Evolutionary conservation across 345 rosid genomes (phyloP).

Genomic region (Hypericum perforatum): DNA sequence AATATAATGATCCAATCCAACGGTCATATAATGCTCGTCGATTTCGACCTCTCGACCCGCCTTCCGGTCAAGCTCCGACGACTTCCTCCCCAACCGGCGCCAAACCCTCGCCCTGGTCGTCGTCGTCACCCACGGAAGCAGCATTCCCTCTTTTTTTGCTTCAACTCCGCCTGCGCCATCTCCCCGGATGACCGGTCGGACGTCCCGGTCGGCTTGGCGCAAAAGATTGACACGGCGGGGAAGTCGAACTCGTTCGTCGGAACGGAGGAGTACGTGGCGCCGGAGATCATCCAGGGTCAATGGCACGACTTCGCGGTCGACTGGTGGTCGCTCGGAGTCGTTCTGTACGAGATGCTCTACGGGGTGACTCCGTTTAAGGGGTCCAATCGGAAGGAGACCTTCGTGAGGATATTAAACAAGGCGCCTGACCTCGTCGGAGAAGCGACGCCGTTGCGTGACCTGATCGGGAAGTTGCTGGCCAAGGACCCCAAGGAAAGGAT

Average conservation of each 20-base stretch:
- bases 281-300: constrained; percentile 38
- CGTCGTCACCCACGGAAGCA: neutral
- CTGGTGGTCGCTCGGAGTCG: constrained; percentile 87
- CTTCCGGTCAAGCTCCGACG: too few relatives aligned
- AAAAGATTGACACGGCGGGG: neutral
- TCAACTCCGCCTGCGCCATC: neutral
- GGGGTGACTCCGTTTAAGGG: constrained; percentile 79
- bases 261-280: constrained; percentile 3
- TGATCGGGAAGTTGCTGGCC: constrained; percentile 45
- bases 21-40: too few relatives aligned
- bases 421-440: constrained; percentile 56
- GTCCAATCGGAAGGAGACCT: constrained; percentile 57
- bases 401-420: constrained; percentile 42
- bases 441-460: constrained; percentile 55
- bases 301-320: constrained; percentile 89
- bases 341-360: constrained; percentile 83
- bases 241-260: constrained; percentile 4
- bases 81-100: too few relatives aligned
- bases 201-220: too few relatives aligned
- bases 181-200: neutral
- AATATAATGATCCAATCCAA: too few relatives aligned
- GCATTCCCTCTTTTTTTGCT: neutral
- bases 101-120: too few relatives aligned
- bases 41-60: too few relatives aligned
- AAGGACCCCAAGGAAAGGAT: constrained; percentile 68